Percentiles rank a stretch among this genome's conserved stretches.
phyloP scores from a whole-genome alignment of 2,329 filamentous ascomycete genomes.

The Dothistroma septosporum region DNA sequence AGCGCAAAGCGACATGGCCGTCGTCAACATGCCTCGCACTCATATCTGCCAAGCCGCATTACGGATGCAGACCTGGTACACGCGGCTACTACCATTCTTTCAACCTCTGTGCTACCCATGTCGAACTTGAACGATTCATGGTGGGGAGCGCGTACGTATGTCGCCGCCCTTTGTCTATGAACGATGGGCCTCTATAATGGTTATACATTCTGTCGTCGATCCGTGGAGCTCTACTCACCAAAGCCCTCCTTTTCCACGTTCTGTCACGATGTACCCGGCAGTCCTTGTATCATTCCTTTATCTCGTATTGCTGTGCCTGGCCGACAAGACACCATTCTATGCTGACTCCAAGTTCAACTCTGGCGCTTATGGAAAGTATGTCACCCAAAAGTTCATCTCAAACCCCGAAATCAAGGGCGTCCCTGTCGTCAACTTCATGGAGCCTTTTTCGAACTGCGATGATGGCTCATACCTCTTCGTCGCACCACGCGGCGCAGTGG shows the following conservation, averaged over 20 bases:
- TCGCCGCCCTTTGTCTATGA: background rate
- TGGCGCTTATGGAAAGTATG: slow-evolving; percentile 36
- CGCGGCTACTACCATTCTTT: slow-evolving; percentile 5
- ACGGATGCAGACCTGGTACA: background rate
- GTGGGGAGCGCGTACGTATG: background rate
- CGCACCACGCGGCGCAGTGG: slow-evolving; percentile 23
- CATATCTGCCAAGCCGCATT: slow-evolving; percentile 2
- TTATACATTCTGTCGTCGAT: background rate
- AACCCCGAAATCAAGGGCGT: slow-evolving; percentile 29
- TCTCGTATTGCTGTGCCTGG: slow-evolving; percentile 3
- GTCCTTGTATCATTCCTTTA: background rate
- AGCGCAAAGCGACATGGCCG: background rate
- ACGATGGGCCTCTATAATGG: background rate
- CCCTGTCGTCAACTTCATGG: slow-evolving; percentile 33
- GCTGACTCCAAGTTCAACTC: slow-evolving; percentile 32
- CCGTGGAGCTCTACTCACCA: background rate
- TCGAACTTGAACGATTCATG: background rate
- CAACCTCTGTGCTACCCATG: background rate
- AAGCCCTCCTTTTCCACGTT: background rate
- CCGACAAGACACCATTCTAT: slow-evolving; percentile 20
- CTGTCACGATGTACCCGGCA: background rate
- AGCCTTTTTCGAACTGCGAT: slow-evolving; percentile 30
- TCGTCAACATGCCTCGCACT: background rate
- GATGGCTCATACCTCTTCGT: slow-evolving; percentile 31
- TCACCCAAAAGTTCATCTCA: slow-evolving; percentile 35